phyloP scores from a whole-genome alignment of 768 basidiomycete species.

The Hygrocybe coccinea region DNA sequence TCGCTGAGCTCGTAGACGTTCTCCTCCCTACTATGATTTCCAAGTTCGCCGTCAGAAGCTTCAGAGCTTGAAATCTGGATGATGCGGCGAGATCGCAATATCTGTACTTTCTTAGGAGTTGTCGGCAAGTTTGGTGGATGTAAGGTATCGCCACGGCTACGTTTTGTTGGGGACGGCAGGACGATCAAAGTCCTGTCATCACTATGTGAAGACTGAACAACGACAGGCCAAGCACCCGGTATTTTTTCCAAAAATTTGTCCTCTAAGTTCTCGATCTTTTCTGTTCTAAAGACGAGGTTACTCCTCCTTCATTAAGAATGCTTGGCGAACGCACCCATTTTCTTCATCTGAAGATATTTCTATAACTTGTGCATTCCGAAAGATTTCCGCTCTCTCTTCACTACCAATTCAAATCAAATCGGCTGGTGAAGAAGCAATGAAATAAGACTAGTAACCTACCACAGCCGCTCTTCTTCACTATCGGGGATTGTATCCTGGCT shows the following conservation, averaged over 20 bases:
- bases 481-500: conserved; percentile 39
- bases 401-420: neutral
- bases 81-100: conserved; percentile 24
- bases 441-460: conserved; percentile 19
- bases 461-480: conserved; percentile 45
- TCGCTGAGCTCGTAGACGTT: conserved; percentile 28
- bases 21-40: neutral
- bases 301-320: neutral
- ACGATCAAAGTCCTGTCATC: neutral
- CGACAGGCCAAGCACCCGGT: too few relatives aligned
- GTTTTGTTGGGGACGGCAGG: neutral
- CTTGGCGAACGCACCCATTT: conserved; percentile 5
- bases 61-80: conserved; percentile 35
- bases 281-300: neutral
- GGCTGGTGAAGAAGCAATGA: neutral
- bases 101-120: conserved; percentile 1
- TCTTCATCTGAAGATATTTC: conserved; percentile 51
- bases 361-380: conserved; percentile 36
- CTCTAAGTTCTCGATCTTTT: neutral
- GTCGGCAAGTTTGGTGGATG: neutral
- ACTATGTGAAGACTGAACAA: neutral
- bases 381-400: neutral
- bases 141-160: neutral
- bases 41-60: conserved; percentile 21
- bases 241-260: too few relatives aligned